Percentiles rank a stretch among this genome's conserved stretches.
phyloP scores from a whole-genome alignment of 306 rosid species.

The Dryas alaskensis region DNA sequence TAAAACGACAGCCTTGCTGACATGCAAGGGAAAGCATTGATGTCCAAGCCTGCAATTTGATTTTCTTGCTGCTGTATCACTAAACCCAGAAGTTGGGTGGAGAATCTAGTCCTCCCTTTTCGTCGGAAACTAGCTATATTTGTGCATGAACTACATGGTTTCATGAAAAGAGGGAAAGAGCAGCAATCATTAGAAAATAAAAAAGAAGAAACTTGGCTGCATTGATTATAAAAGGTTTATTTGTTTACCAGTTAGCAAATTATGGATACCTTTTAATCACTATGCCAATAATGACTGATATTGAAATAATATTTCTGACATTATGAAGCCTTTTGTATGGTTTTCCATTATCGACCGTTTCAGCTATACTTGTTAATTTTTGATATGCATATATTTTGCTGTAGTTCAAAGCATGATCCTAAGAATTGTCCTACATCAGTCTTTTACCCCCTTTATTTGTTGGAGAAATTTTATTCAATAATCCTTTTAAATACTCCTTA shows the following conservation, averaged over 20 bases:
- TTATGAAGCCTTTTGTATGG: background rate
- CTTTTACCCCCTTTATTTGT: background rate
- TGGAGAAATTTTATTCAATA: no score
- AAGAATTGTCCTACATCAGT: background rate
- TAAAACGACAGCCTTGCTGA: constrained; percentile 67
- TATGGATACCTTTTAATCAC: constrained; percentile 9
- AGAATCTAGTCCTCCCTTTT: constrained; percentile 16
- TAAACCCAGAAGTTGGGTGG: constrained; percentile 12
- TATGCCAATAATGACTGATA: constrained; percentile 13
- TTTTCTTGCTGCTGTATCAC: constrained; percentile 27
- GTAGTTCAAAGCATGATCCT: background rate
- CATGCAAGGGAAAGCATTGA: constrained; percentile 40
- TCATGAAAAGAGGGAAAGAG: constrained; percentile 6
- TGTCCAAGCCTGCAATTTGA: constrained; percentile 22
- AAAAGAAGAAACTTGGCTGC: constrained; percentile 12
- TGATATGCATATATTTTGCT: background rate
- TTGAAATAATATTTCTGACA: constrained; percentile 18
- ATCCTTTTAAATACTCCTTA: no score
- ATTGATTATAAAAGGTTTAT: constrained; percentile 12
- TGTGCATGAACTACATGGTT: constrained; percentile 24
- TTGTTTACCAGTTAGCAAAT: constrained; percentile 11
- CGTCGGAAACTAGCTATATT: constrained; percentile 11
- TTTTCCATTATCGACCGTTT: background rate
- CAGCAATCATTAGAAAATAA: background rate
- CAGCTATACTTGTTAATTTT: background rate